phyloP scores from a whole-genome alignment of 768 basidiomycete genomes.

The Psilocybe sp. region DNA sequence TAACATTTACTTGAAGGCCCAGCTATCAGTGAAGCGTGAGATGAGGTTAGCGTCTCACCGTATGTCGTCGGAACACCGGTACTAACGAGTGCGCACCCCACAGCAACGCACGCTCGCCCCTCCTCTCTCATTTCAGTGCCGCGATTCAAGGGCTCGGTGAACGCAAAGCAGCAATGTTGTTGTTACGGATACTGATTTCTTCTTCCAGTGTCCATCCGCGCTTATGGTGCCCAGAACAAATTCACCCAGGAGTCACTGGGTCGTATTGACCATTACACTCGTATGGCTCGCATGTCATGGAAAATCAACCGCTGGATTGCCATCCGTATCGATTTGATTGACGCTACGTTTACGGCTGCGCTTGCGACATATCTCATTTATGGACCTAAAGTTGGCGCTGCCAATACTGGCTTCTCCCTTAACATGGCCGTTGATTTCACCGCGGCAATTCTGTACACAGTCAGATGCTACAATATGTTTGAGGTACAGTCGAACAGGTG shows the following conservation, averaged over 20 bases:
- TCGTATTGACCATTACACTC: constrained; percentile 51
- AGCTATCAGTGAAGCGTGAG: too few relatives aligned
- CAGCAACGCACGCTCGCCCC: constrained; percentile 24
- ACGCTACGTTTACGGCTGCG: constrained; percentile 48
- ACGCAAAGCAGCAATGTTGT: constrained; percentile 1
- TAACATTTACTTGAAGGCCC: too few relatives aligned
- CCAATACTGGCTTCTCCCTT: constrained; percentile 51
- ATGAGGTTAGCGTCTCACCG: too few relatives aligned
- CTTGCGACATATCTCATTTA: constrained; percentile 56
- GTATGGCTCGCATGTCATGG: constrained; percentile 45
- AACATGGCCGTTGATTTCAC: constrained; percentile 63
- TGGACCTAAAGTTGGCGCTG: constrained; percentile 27
- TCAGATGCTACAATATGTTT: constrained; percentile 39
- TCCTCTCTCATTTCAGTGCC: constrained; percentile 41
- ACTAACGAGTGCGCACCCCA: constrained; percentile 3
- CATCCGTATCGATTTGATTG: constrained; percentile 56
- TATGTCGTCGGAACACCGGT: too few relatives aligned
- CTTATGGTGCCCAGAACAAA: constrained; percentile 55
- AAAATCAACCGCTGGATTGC: constrained; percentile 45
- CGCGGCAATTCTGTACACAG: constrained; percentile 47
- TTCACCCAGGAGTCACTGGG: constrained; percentile 44
- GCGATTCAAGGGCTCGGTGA: constrained; percentile 52
- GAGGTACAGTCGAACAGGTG: constrained; percentile 44
- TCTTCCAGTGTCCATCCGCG: constrained; percentile 49
- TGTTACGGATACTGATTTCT: not conserved